phyloP scores from a whole-genome alignment of 1,284 basidiomycete species.

The Boletus sp. region DNA sequence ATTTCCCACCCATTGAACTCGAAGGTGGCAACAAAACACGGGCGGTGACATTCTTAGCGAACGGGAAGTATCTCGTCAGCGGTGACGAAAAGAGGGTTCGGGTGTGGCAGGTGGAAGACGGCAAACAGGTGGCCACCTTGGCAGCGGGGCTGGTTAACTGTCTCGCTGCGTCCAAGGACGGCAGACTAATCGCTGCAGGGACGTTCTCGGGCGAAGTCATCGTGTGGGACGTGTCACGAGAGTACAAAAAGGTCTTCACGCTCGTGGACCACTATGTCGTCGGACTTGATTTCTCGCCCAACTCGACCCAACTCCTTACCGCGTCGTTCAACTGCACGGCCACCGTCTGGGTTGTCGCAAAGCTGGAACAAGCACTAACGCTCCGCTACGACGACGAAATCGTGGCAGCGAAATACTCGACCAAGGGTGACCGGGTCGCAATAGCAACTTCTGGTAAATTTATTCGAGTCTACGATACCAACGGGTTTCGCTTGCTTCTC shows the following conservation, averaged over 20 bases:
- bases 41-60: background rate
- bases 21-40: constrained; percentile 1
- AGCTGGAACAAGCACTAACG: background rate
- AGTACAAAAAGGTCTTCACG: background rate
- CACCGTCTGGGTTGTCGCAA: background rate
- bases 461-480: background rate
- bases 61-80: background rate
- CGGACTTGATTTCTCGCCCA: constrained; percentile 2
- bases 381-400: background rate
- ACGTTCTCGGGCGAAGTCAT: background rate
- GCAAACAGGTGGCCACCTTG: background rate
- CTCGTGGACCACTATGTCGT: background rate
- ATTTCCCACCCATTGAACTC: background rate
- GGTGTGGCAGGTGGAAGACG: background rate
- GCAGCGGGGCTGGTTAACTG: background rate
- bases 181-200: background rate
- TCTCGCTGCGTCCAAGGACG: background rate
- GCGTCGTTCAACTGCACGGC: background rate
- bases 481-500: background rate
- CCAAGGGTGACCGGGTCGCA: background rate
- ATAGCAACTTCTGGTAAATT: background rate
- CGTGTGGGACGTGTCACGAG: background rate
- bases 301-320: background rate
- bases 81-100: background rate
- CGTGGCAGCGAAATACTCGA: constrained; percentile 3